phyloP scores from a whole-genome alignment of 192 early-diverging fungal species.

The Entomortierella lignicola region DNA sequence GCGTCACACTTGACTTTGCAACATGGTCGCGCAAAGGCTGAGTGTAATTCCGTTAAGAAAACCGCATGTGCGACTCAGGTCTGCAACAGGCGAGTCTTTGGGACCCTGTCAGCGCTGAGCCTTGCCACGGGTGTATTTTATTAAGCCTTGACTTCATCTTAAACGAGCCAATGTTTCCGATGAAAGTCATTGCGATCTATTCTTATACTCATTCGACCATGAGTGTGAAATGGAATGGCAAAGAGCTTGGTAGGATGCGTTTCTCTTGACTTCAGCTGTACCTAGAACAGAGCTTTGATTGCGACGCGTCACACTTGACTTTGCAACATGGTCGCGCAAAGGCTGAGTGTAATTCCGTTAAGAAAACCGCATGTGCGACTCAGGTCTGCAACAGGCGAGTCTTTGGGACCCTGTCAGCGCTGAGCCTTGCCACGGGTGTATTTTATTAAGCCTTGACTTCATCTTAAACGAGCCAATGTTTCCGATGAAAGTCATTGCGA shows the following conservation, averaged over 20 bases:
- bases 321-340: slow-evolving; percentile 27
- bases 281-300: too few species aligned
- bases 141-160: slow-evolving; percentile 21
- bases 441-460: slow-evolving; percentile 21
- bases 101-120: slow-evolving; percentile 20
- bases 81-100: slow-evolving; percentile 22
- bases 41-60: too few species aligned
- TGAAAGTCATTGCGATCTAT: slow-evolving; percentile 19
- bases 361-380: slow-evolving; percentile 23
- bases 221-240: slow-evolving; percentile 11
- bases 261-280: slow-evolving; percentile 22
- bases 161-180: slow-evolving; percentile 6
- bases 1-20: not conserved
- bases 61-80: too few species aligned
- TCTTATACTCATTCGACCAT: slow-evolving; percentile 9
- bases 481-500: slow-evolving; percentile 14
- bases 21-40: not conserved
- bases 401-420: slow-evolving; percentile 20
- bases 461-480: slow-evolving; percentile 12
- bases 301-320: slow-evolving; percentile 22
- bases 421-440: slow-evolving; percentile 21
- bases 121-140: slow-evolving; percentile 24
- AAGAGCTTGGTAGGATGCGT: slow-evolving; percentile 27
- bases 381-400: slow-evolving; percentile 23
- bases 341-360: slow-evolving; percentile 17